Evolutionary conservation across 495 filamentous ascomycete genomes (phyloP), one percentile per base, ranked within the genome.

Genomic region (Talaromyces thailandensis): DNA sequence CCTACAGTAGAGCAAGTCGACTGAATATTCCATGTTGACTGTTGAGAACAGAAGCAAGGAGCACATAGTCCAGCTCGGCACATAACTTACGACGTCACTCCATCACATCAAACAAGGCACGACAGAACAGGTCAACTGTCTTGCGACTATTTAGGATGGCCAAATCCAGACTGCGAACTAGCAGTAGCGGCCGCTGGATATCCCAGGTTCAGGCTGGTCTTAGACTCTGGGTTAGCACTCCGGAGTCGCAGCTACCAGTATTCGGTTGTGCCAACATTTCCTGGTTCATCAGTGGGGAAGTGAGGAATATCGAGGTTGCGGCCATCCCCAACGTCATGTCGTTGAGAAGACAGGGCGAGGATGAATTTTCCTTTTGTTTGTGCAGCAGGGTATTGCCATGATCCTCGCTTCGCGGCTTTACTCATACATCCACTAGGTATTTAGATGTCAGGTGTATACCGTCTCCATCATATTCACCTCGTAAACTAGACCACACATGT

Each of bases 321-420:
- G 26, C 51, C 51, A 55, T 55, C 51, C 51, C 51, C 51, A 55
- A 55, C 51, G 51, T 55, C 23, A 55, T 55, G 51, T 26, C 12
- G 26, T 16, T 21, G 35, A 16, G 12, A 29, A 29, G 3, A 29
- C 28, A 3, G 35, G 35, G 11, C 35, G 35, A 48, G 43, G 18
- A 48, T 48, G 21, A 21, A 21, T 8, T 48, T 18, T 21, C 43
- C 43, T 7, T 21, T 6, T 48, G 43, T 21, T 1, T 5, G 14
- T 18, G 43, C 18, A 48, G 16, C 18, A 5, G 35, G 16, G 6
- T 21, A 48, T 18, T 48, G 43, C 4, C 16, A 18, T 48, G 43
- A 48, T 21, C 43, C 43, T 48, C 43, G 43, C 43, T 48, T 48
- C 18, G 18, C 2, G 43, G n/a, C 4, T 21, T 48, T 6, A 48